Base-by-base conservation (phyloP, 2,329 filamentous ascomycete genomes). In the Orbilia blumenaviensis region DNA sequence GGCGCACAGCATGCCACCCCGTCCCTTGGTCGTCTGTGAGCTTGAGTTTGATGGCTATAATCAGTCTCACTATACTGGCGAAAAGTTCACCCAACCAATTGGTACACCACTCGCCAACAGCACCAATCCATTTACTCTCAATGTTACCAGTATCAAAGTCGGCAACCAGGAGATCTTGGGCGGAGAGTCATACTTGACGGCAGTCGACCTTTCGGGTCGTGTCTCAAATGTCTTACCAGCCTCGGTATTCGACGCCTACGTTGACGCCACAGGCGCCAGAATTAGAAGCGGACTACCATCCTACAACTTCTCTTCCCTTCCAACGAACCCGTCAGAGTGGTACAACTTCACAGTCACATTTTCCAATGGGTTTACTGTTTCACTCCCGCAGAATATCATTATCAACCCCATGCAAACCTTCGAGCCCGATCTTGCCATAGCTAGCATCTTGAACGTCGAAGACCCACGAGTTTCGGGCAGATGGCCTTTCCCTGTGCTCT, bases 41-140 rank as follows among this genome's bases (percentile, higher is more conserved):
- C 42, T 62, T 6, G 66, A 71, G 16, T 54, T 71, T 36, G 66
- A 44, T 32, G 66, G 66, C 0, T 71, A 44, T 34, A 71, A 63
- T 18, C 12, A 52, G 44, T 42, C 66, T 12, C 54, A 54, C 21
- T 71, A 9, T 18, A 71, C 21, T 2, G 56, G 66, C 7, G n/a
- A 21, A 18, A 62, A 63, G 10, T 54, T 29, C 50, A 71, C 56
- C 23, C 32, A 42, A 29, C 42, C 54, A 27, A 71, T 71, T 34
- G 66, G 66, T 7, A 54, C 64, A 16, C 54, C 64, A 1, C 42
- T 29, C 7, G 42, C 56, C 27, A 54, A 63, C n/a, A 54, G 32
- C 21, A 44, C 14, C 23, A 71, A 32, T 14, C 66, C 66, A 14
- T 71, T 71, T 34, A 38, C 29, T 3, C 66, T 62, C n/a, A 63